Percentiles rank a stretch among this genome's conserved stretches.
Evolutionary conservation across 2,329 filamentous ascomycete genomes (phyloP).

Genomic region (Hypoxylon sp.): DNA sequence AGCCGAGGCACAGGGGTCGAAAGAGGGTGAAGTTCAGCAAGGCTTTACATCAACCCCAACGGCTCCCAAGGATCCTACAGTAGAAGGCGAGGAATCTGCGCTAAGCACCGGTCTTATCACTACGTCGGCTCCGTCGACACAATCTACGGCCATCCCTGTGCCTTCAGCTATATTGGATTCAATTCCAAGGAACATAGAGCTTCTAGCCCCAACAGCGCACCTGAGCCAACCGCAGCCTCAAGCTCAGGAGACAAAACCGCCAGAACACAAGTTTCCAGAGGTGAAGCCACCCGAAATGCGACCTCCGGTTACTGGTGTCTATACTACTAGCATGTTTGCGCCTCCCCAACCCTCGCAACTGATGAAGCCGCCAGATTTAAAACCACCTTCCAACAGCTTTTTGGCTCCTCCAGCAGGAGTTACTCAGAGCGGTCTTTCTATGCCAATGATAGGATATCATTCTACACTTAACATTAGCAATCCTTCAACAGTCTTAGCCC

Average conservation of each 20-base stretch:
- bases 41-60: conserved; percentile 1
- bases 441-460: conserved; percentile 57
- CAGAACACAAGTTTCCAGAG: conserved; percentile 47
- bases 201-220: conserved; percentile 15
- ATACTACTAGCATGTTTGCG: conserved; percentile 56
- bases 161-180: conserved; percentile 15
- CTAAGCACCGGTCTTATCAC: conserved; percentile 1
- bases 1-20: conserved; percentile 14
- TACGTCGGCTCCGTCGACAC: conserved; percentile 23
- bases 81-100: conserved; percentile 23
- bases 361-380: conserved; percentile 53
- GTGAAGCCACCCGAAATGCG: conserved; percentile 51
- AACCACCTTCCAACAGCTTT: conserved; percentile 52
- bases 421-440: conserved; percentile 52
- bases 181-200: conserved; percentile 22
- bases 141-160: conserved; percentile 21
- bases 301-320: conserved; percentile 45
- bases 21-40: conserved; percentile 12
- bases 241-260: conserved; percentile 33
- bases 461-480: conserved; percentile 40
- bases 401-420: conserved; percentile 54
- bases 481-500: conserved; percentile 61
- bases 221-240: conserved; percentile 32
- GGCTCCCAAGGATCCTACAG: conserved; percentile 11
- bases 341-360: conserved; percentile 49